These are phyloP conservation scores for Phytophthora cajani DNA, from an alignment of 352 stramenopile species.

Conservation along the genomic window DNA sequence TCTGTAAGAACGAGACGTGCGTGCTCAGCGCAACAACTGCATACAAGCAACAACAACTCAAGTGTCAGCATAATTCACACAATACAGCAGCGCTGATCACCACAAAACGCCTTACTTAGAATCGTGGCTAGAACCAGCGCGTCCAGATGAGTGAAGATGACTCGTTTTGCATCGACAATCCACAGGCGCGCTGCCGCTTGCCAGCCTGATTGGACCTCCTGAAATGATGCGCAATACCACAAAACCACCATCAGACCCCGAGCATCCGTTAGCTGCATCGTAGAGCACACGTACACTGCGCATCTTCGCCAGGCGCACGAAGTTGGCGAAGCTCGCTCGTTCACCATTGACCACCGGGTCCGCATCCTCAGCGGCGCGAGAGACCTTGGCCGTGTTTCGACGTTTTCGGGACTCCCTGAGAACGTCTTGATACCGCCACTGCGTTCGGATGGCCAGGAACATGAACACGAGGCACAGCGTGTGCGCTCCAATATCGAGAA, in stretches of 20 bases:
- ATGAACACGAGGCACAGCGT: constrained; percentile 82
- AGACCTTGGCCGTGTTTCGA: constrained; percentile 26
- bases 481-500: constrained; percentile 77
- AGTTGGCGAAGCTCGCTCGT: constrained; percentile 42
- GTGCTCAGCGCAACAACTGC: constrained; percentile 84
- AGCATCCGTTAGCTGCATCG: not conserved
- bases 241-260: constrained; percentile 6
- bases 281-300: constrained; percentile 43
- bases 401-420: constrained; percentile 50
- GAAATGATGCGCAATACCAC: not conserved
- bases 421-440: constrained; percentile 78
- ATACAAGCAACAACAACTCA: not conserved
- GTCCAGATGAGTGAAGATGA: constrained; percentile 82
- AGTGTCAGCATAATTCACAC: not conserved
- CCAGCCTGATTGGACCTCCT: constrained; percentile 67
- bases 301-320: constrained; percentile 55
- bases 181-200: constrained; percentile 62
- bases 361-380: constrained; percentile 15
- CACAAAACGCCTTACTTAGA: constrained; percentile 51
- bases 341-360: constrained; percentile 23
- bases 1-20: constrained; percentile 82
- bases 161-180: constrained; percentile 73
- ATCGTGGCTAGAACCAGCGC: constrained; percentile 84
- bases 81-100: not conserved
- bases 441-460: constrained; percentile 79